Evolutionary conservation across 257 asterid species (phyloP), one percentile per base, ranked within the genome.

Genomic region (Solanum chmielewskii): DNA sequence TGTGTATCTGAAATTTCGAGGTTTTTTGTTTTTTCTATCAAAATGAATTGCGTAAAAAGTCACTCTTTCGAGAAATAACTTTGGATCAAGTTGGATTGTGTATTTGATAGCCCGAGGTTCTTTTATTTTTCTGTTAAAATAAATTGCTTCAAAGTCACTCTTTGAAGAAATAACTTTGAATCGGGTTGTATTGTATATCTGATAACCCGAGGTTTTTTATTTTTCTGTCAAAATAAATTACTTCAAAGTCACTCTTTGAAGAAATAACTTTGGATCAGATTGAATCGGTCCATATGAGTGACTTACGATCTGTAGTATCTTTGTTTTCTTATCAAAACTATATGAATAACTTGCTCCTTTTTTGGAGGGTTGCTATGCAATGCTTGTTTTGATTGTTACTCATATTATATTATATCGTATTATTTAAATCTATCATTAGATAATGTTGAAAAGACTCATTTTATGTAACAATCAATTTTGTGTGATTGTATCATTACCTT

Each of bases 351-450:
- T 59, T 20, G 21, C 0, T 25, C 66, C 25, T 59, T 59, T 12
- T 59, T 59, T 0, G 66, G 25, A 59, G 9, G 66, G 66, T 59
- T 59, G 25, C 23, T 59, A 20, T 2, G 20, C 12, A 7, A 7
- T 56, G 25, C 8, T 59, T 59, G 12, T 59, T 59, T 59, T 11
- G 5, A 59, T 20, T 59, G 66, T 20, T 59, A 20, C 11, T 59
- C 7, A 56, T 7, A 56, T 56, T 56, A 0, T 20, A 56, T 56
- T 56, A 11, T 18, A 18, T 56, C 4, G 11, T 56, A 0, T 18
- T 0, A n/a, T 56, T 56, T 56, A 56, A 18, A 20, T 20, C 3
- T 11, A 20, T 56, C 2, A 0, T 56, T 56, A 7, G 66, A 1
- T 56, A 56, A 56, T 56, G 12, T 7, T 7, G 25, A 20, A 20